Evolutionary conservation across 169 alveolate genomes (phyloP).

Genomic region (Plasmodium relictum): DNA sequence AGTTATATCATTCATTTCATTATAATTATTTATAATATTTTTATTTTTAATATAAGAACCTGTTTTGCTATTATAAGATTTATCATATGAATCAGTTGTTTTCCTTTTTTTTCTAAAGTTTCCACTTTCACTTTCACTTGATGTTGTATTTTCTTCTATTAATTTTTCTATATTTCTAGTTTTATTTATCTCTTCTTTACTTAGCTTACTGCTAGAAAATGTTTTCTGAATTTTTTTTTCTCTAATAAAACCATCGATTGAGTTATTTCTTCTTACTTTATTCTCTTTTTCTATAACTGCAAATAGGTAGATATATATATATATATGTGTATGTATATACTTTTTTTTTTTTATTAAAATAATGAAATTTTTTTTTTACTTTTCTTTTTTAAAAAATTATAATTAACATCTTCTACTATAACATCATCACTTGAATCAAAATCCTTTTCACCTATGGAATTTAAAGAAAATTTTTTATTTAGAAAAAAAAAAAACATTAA

Average conservation of each 20-base stretch:
- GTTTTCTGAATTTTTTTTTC: slow-evolving; percentile 60
- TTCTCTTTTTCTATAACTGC: slow-evolving; percentile 29
- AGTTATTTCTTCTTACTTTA: slow-evolving; percentile 21
- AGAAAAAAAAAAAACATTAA: neutral
- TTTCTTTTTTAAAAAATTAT: slow-evolving; percentile 34
- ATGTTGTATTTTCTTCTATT: slow-evolving; percentile 49
- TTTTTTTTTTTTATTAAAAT: neutral
- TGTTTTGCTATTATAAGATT: neutral
- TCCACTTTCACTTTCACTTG: slow-evolving; percentile 45
- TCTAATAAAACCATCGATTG: slow-evolving; percentile 35
- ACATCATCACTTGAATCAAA: slow-evolving; percentile 77
- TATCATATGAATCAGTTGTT: slow-evolving; percentile 57
- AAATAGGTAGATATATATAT: neutral
- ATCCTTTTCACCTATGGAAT: slow-evolving; percentile 48
- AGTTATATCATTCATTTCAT: neutral
- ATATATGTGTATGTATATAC: neutral
- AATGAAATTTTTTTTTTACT: neutral
- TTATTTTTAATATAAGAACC: slow-evolving; percentile 37
- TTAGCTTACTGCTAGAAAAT: slow-evolving; percentile 26
- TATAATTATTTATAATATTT: neutral
- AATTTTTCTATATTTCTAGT: slow-evolving; percentile 43
- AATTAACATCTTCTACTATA: slow-evolving; percentile 25
- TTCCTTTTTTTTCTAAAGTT: slow-evolving; percentile 12
- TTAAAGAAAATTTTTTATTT: neutral
- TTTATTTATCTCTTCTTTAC: slow-evolving; percentile 62